phyloP scores from a whole-genome alignment of 1,139 yeast species.

The Taiozyma sp. region DNA sequence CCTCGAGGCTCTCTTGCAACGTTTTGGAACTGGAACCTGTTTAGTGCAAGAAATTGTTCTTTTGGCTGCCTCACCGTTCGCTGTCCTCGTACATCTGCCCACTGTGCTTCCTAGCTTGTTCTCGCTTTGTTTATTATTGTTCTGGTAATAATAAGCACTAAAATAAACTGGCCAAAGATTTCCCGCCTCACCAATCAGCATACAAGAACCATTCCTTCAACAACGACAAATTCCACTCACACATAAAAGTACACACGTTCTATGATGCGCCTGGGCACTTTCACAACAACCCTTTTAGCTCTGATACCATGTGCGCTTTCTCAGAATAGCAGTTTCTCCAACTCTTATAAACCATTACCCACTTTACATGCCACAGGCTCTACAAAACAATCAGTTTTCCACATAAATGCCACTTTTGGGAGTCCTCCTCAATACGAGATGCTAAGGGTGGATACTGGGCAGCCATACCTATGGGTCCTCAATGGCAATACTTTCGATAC shows the following conservation, averaged over 20 bases:
- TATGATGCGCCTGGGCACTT: not conserved
- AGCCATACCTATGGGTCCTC: slow-evolving; percentile 39
- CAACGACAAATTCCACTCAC: not conserved
- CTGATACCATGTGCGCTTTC: not conserved
- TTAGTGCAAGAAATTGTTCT: not conserved
- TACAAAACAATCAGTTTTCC: slow-evolving; percentile 2
- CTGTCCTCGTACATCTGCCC: not conserved
- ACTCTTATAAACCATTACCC: not conserved
- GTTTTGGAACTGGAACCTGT: not conserved
- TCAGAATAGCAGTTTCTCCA: not conserved
- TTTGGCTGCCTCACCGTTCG: not conserved
- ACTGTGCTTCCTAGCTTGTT: not conserved
- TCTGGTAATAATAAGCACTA: not conserved
- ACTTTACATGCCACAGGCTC: not conserved
- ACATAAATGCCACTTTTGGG: slow-evolving; percentile 33
- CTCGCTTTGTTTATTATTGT: not conserved
- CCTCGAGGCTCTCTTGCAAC: not conserved
- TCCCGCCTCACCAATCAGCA: too few relatives aligned
- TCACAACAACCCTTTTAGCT: not conserved
- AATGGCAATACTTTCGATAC: slow-evolving; percentile 5
- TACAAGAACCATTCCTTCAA: too few relatives aligned
- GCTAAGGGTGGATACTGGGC: slow-evolving; percentile 36
- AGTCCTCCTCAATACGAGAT: slow-evolving; percentile 29
- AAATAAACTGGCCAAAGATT: too few relatives aligned
- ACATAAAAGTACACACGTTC: not conserved